Conservation (phyloP, 768 basidiomycete species). For the Amanita pseudoporphyria region DNA sequence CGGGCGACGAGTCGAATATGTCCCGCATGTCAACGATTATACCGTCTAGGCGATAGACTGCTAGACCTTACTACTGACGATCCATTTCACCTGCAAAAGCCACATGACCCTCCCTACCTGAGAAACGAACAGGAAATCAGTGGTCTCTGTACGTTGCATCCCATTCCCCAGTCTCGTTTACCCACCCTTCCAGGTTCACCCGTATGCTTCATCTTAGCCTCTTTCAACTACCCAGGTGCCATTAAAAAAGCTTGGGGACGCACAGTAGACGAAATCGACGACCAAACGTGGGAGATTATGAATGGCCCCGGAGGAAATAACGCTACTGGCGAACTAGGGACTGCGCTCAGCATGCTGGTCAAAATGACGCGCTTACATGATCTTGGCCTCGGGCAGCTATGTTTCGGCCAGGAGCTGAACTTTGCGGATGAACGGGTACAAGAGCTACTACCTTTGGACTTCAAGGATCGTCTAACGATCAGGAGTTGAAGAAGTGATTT, state of each 20-base stretch:
- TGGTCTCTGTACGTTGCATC: conserved; percentile 53
- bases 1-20: conserved; percentile 61
- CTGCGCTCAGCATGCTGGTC: conserved; percentile 50
- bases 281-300: conserved; percentile 52
- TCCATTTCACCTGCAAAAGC: conserved; percentile 4
- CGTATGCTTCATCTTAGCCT: conserved; percentile 67
- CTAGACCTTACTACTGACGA: conserved; percentile 29
- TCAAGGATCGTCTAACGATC: background rate
- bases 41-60: conserved; percentile 57
- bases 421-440: background rate
- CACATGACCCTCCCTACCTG: conserved; percentile 25
- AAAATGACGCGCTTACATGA: conserved; percentile 72
- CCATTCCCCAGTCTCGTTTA: background rate
- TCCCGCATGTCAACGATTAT: conserved; percentile 68
- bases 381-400: conserved; percentile 61
- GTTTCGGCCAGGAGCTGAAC: conserved; percentile 23
- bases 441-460: background rate
- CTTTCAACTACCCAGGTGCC: conserved; percentile 51
- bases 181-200: conserved; percentile 49
- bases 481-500: background rate
- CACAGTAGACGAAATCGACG: conserved; percentile 58
- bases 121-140: conserved; percentile 61
- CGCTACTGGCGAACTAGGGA: conserved; percentile 23
- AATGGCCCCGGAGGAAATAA: conserved; percentile 33
- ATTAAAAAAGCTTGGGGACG: conserved; percentile 65